phyloP scores from a whole-genome alignment of 1,139 yeast species.

The Petasospora fabianii region DNA sequence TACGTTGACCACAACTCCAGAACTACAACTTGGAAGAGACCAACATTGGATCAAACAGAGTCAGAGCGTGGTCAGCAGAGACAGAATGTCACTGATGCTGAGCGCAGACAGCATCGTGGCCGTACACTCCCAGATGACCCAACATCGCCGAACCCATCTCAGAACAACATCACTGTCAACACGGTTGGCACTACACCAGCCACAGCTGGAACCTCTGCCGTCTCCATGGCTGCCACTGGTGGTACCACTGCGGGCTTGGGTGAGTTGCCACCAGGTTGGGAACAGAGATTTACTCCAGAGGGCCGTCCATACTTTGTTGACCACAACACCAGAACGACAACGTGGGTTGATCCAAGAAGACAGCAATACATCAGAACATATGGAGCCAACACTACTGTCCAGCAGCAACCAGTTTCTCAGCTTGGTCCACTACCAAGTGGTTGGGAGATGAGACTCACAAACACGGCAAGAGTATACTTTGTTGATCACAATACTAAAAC shows the following conservation, averaged over 20 bases:
- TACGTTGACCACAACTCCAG: slow-evolving; percentile 97
- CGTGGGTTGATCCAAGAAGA: slow-evolving; percentile 99
- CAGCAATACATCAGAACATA: slow-evolving; percentile 96
- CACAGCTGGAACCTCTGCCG: slow-evolving; percentile 67
- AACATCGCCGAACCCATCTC: slow-evolving; percentile 33
- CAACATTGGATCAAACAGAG: slow-evolving; percentile 69
- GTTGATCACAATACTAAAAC: slow-evolving; percentile 99
- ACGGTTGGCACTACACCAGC: slow-evolving; percentile 41
- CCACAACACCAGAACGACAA: slow-evolving; percentile 96
- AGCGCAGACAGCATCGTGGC: slow-evolving; percentile 86
- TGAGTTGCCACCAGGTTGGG: slow-evolving; percentile 98
- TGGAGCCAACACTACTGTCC: slow-evolving; percentile 82
- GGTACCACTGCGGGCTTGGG: slow-evolving; percentile 96
- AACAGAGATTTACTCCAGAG: slow-evolving; percentile 95
- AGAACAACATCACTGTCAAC: slow-evolving; percentile 34
- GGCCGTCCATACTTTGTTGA: slow-evolving; percentile 98
- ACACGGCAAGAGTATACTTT: slow-evolving; percentile 96
- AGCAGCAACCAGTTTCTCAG: slow-evolving; percentile 98
- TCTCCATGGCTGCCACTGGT: slow-evolving; percentile 81
- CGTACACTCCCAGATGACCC: slow-evolving; percentile 85
- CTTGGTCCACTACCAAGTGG: slow-evolving; percentile 97
- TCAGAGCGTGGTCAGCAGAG: slow-evolving; percentile 57
- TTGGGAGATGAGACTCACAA: slow-evolving; percentile 99
- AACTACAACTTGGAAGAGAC: slow-evolving; percentile 98
- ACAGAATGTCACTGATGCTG: slow-evolving; percentile 71